Evolutionary conservation across 208 protist species (phyloP).

Genomic region (Vickermania spadyakhi): DNA sequence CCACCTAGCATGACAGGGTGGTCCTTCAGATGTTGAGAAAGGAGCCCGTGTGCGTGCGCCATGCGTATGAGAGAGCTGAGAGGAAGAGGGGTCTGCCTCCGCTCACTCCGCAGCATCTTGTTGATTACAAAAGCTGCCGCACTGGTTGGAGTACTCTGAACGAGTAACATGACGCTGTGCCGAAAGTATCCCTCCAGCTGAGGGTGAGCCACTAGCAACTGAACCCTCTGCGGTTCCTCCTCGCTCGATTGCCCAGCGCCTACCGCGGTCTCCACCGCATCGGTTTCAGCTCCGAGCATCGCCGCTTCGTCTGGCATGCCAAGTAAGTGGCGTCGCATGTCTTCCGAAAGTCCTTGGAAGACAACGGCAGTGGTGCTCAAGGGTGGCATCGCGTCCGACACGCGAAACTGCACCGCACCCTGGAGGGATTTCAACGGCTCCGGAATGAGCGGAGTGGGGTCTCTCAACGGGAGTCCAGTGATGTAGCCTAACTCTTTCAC

Average conservation of each 20-base stretch:
- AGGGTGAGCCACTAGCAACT: slow-evolving; percentile 68
- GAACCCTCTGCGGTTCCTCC: slow-evolving; percentile 16
- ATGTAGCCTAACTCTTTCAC: slow-evolving; percentile 61
- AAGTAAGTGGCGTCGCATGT: slow-evolving; percentile 7
- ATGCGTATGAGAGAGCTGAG: slow-evolving; percentile 35
- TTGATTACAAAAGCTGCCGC: slow-evolving; percentile 70
- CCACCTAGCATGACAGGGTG: slow-evolving; percentile 75
- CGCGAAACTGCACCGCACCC: background rate
- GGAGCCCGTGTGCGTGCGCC: slow-evolving; percentile 48
- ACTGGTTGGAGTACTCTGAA: slow-evolving; percentile 43
- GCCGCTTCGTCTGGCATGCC: slow-evolving; percentile 11
- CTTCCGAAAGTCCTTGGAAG: slow-evolving; percentile 2
- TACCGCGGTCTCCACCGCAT: slow-evolving; percentile 3
- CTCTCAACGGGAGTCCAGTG: background rate
- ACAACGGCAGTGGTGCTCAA: background rate
- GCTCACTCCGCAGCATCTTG: slow-evolving; percentile 48
- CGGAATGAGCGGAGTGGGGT: background rate
- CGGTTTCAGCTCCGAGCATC: slow-evolving; percentile 5
- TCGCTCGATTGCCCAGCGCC: slow-evolving; percentile 10
- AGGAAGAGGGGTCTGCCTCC: slow-evolving; percentile 31
- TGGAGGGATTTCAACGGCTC: background rate
- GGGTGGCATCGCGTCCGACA: background rate
- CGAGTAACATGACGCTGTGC: slow-evolving; percentile 52
- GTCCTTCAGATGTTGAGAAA: slow-evolving; percentile 35
- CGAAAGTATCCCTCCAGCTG: slow-evolving; percentile 59